Evolutionary conservation across 768 basidiomycete genomes (phyloP).

Genomic region (Rhizopogon rudus): DNA sequence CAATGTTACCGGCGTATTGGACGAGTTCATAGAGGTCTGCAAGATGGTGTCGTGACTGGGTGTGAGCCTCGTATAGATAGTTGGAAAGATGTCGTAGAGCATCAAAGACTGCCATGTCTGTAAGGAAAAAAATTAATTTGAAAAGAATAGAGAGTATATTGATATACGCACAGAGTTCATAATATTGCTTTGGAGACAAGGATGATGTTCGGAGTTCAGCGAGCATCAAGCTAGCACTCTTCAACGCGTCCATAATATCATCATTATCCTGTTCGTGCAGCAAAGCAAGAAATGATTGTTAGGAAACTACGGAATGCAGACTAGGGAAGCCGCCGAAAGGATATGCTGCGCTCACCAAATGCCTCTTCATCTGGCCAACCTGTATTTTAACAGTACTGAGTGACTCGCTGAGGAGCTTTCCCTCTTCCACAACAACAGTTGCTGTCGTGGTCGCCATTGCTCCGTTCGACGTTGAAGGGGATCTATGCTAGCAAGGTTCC

Average conservation of each 20-base stretch:
- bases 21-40: conserved; percentile 99
- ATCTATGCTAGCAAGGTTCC: neutral
- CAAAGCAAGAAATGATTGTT: neutral
- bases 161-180: conserved; percentile 79
- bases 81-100: conserved; percentile 92
- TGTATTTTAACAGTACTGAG: conserved; percentile 85
- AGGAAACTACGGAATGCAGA: neutral
- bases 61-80: conserved; percentile 96
- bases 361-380: conserved; percentile 92
- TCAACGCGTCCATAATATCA: conserved; percentile 97
- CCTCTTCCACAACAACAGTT: conserved; percentile 60
- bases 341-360: conserved; percentile 54
- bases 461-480: neutral
- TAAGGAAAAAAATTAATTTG: neutral
- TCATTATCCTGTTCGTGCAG: conserved; percentile 67
- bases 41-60: conserved; percentile 85
- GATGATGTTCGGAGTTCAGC: conserved; percentile 93
- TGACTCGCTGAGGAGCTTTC: conserved; percentile 80
- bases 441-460: conserved; percentile 5
- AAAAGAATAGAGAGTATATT: neutral
- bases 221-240: conserved; percentile 96
- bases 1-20: conserved; percentile 98
- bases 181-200: conserved; percentile 95
- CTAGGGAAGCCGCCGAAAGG: conserved; percentile 1
- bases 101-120: conserved; percentile 99